Evolutionary conservation across 441 rosid species (phyloP).

Genomic region (Manihot esculenta): DNA sequence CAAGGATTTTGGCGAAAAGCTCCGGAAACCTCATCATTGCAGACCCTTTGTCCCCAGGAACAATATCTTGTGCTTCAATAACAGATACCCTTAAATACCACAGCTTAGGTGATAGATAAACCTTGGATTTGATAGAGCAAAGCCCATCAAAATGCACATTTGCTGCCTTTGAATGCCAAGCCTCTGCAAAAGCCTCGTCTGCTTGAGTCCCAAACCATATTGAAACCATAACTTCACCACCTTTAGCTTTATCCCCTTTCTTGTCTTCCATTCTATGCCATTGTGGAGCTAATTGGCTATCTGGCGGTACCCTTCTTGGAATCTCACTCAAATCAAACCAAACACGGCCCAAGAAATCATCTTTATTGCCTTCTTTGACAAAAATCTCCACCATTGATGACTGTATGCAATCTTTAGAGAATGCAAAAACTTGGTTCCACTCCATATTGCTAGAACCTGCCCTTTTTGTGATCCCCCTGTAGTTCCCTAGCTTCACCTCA

Average conservation of each 20-base stretch:
- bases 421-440: conserved; percentile 56
- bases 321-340: conserved; percentile 40
- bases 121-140: conserved; percentile 44
- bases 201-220: conserved; percentile 61
- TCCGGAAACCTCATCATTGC: conserved; percentile 47
- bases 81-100: conserved; percentile 53
- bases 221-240: conserved; percentile 52
- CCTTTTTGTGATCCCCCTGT: conserved; percentile 30
- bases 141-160: conserved; percentile 60
- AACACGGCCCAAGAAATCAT: conserved; percentile 42
- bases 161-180: conserved; percentile 63
- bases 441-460: conserved; percentile 34
- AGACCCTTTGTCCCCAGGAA: conserved; percentile 46
- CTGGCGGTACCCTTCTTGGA: conserved; percentile 55
- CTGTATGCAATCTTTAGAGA: conserved; percentile 46
- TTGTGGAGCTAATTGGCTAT: conserved; percentile 53
- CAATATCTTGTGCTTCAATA: conserved; percentile 64
- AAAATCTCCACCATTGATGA: conserved; percentile 38
- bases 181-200: conserved; percentile 48
- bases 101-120: conserved; percentile 49
- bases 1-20: conserved; percentile 27
- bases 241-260: conserved; percentile 38
- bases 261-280: conserved; percentile 49
- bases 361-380: conserved; percentile 32
- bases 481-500: conserved; percentile 39